Evolutionary conservation across 768 basidiomycete species (phyloP).

Genomic region (Naganishia antarctica): DNA sequence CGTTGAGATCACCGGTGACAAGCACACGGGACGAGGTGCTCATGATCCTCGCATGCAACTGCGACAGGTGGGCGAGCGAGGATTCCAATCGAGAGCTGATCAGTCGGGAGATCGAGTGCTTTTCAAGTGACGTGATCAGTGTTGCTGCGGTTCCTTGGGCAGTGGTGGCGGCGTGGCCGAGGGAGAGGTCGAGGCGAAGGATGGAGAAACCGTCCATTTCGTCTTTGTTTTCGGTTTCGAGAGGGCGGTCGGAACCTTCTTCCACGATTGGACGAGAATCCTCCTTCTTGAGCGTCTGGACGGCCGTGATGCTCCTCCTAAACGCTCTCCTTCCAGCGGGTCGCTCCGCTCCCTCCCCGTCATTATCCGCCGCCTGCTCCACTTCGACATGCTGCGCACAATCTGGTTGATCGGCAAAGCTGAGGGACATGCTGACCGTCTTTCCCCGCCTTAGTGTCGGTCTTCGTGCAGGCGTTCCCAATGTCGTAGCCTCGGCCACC

Average conservation of each 20-base stretch:
- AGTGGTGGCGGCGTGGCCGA: constrained; percentile 64
- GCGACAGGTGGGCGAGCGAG: constrained; percentile 72
- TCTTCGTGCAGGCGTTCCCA: neutral
- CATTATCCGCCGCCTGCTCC: constrained; percentile 50
- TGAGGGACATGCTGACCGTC: constrained; percentile 58
- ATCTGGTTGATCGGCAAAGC: constrained; percentile 64
- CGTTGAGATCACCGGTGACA: constrained; percentile 95
- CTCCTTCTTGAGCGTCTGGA: neutral
- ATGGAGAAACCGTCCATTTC: constrained; percentile 65
- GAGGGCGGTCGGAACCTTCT: neutral
- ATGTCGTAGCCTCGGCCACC: neutral
- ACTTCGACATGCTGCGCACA: constrained; percentile 45
- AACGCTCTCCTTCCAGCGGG: constrained; percentile 38
- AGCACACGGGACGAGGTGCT: constrained; percentile 93
- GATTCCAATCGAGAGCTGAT: constrained; percentile 75
- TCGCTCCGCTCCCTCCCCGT: constrained; percentile 25
- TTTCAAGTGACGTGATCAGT: constrained; percentile 87
- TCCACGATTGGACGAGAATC: neutral
- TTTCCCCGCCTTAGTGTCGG: constrained; percentile 4
- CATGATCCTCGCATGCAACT: constrained; percentile 76
- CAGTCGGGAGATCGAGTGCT: constrained; percentile 83
- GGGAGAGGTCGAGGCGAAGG: constrained; percentile 84
- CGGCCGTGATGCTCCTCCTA: constrained; percentile 28
- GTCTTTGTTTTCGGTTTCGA: neutral
- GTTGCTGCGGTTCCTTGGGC: constrained; percentile 57